Conservation (phyloP, 2,329 filamentous ascomycete species). For the Fusarium sp. region DNA sequence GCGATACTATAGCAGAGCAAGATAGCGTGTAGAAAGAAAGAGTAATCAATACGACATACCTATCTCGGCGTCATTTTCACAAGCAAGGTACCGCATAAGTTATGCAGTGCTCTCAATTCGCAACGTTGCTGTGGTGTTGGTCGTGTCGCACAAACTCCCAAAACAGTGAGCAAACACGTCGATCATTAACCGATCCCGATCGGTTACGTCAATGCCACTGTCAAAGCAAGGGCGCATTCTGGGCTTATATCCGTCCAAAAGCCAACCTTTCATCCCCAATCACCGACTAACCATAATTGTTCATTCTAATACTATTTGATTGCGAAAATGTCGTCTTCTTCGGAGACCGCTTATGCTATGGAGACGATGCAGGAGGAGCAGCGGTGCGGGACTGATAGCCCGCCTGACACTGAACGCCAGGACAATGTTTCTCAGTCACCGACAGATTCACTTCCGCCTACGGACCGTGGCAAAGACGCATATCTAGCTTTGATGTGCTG, state of each 20-base stretch:
- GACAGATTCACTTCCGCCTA: conserved; percentile 37
- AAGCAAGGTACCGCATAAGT: neutral
- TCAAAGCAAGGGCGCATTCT: conserved; percentile 20
- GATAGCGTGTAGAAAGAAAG: neutral
- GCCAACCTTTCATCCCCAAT: neutral
- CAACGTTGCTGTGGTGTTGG: neutral
- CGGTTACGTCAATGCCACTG: conserved; percentile 11
- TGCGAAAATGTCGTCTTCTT: neutral
- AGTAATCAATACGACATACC: fast-evolving
- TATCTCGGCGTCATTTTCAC: fast-evolving
- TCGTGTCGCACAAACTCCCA: neutral
- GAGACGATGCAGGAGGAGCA: neutral
- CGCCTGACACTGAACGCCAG: neutral
- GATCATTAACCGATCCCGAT: neutral
- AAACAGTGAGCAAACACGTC: neutral
- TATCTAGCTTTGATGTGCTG: conserved; percentile 48
- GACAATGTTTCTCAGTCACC: neutral
- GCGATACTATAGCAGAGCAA: conserved; percentile 11
- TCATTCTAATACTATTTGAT: neutral
- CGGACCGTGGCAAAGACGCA: conserved; percentile 46
- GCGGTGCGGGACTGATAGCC: neutral
- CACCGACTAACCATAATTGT: neutral
- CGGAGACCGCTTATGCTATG: neutral
- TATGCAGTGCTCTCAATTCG: neutral
- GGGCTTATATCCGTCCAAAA: neutral